Conservation (phyloP, 2,329 filamentous ascomycete genomes). For the Fusarium domesticum region DNA sequence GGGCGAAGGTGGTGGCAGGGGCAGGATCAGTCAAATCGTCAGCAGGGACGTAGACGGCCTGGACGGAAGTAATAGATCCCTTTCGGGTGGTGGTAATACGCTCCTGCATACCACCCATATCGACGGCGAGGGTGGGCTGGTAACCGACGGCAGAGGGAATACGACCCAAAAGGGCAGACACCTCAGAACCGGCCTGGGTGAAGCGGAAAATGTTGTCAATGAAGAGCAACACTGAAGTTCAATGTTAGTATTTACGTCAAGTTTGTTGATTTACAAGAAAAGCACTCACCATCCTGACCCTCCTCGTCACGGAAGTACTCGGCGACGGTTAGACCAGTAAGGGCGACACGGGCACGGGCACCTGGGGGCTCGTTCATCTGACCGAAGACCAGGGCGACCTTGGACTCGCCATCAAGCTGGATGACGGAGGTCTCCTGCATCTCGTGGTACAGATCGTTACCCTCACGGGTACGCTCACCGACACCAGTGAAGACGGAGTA, state of each 20-base stretch:
- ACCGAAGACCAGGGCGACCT: constrained; percentile 98
- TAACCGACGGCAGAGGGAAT: constrained; percentile 99
- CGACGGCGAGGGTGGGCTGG: constrained; percentile 96
- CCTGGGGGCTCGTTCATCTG: constrained; percentile 99
- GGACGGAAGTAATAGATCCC: constrained; percentile 99
- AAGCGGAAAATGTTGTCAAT: constrained; percentile 99
- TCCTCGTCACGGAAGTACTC: constrained; percentile 77
- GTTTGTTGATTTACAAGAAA: not conserved
- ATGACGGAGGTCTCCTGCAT: constrained; percentile 99
- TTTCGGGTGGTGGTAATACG: constrained; percentile 99
- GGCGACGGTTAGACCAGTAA: constrained; percentile 79
- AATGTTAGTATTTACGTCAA: constrained; percentile 4
- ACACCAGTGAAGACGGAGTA: constrained; percentile 99
- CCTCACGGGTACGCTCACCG: constrained; percentile 99
- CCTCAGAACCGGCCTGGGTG: constrained; percentile 99
- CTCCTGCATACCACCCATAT: constrained; percentile 99
- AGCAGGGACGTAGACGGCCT: constrained; percentile 99
- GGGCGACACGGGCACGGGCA: constrained; percentile 98
- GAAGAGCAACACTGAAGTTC: constrained; percentile 86
- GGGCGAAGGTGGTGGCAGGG: constrained; percentile 98
- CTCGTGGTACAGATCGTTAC: constrained; percentile 99
- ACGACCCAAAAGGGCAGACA: constrained; percentile 98
- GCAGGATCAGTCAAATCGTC: constrained; percentile 99
- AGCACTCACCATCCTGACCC: constrained; percentile 76
- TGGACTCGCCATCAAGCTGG: constrained; percentile 97